A percentile compares a stretch with the other conserved stretches of the same genome.
These are phyloP conservation scores for Hemileia vastatrix DNA, from an alignment of 1,284 basidiomycete species.

Conservation along the genomic window DNA sequence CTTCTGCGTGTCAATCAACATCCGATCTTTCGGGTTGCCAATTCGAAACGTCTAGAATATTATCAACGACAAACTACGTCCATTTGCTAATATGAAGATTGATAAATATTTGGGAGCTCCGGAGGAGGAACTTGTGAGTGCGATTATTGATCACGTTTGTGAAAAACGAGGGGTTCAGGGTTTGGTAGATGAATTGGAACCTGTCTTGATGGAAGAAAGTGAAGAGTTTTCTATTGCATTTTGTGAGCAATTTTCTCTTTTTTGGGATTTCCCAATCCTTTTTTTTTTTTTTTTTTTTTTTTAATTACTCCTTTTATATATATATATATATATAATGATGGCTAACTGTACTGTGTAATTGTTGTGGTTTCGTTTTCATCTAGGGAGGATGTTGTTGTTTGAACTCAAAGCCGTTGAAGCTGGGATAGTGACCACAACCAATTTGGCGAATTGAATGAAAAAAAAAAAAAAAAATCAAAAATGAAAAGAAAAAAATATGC, in stretches of 20 bases:
- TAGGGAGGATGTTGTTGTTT: conserved; percentile 22
- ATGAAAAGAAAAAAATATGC: too few species aligned
- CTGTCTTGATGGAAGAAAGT: conserved; percentile 26
- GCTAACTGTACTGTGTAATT: background rate
- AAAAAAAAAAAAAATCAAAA: too few species aligned
- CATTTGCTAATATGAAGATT: conserved; percentile 35
- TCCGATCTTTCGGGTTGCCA: too few species aligned
- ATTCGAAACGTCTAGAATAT: too few species aligned
- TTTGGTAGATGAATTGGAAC: conserved; percentile 41
- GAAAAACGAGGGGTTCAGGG: conserved; percentile 34
- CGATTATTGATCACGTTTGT: conserved; percentile 36
- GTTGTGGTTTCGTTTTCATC: background rate
- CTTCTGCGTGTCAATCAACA: too few species aligned
- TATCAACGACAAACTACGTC: conserved; percentile 31
- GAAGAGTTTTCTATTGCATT: conserved; percentile 16
- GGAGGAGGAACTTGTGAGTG: conserved; percentile 38
- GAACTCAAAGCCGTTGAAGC: conserved; percentile 20
- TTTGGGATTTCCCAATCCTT: background rate
- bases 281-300: background rate
- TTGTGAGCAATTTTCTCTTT: conserved; percentile 9
- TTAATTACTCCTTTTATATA: background rate
- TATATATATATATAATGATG: background rate
- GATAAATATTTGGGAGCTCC: conserved; percentile 39
- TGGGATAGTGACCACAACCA: conserved; percentile 7
- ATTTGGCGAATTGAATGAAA: too few species aligned